Evolutionary conservation across 495 filamentous ascomycete genomes (phyloP).

Genomic region (Oleoguttula mirabilis): DNA sequence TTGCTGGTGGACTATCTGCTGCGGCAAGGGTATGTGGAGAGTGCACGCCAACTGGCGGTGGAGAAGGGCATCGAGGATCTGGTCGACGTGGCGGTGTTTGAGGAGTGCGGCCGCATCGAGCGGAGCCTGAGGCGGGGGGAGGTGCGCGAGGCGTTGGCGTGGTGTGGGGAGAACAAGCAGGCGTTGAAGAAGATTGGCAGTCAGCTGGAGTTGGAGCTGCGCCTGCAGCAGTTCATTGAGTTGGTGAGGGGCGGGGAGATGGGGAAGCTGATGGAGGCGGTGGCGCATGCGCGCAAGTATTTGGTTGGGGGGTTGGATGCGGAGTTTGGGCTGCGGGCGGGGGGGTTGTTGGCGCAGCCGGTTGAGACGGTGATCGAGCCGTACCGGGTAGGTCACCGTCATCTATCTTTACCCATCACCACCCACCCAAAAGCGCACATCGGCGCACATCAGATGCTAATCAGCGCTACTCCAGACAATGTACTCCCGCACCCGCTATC

Average conservation of each 20-base stretch:
- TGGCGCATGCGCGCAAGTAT: slow-evolving; percentile 66
- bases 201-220: slow-evolving; percentile 82
- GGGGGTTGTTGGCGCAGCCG: slow-evolving; percentile 64
- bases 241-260: slow-evolving; percentile 54
- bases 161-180: slow-evolving; percentile 87
- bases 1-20: slow-evolving; percentile 84
- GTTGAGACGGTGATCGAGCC: slow-evolving; percentile 49
- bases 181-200: slow-evolving; percentile 77
- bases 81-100: slow-evolving; percentile 82
- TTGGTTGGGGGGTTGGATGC: slow-evolving; percentile 53
- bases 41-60: slow-evolving; percentile 58
- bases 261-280: slow-evolving; percentile 58
- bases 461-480: slow-evolving; percentile 57
- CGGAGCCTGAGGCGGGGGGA: slow-evolving; percentile 56
- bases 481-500: slow-evolving; percentile 63
- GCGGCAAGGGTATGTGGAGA: slow-evolving; percentile 67
- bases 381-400: slow-evolving; percentile 49
- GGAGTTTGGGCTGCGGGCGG: slow-evolving; percentile 53
- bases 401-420: no score
- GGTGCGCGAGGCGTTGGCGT: slow-evolving; percentile 65
- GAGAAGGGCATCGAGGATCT: slow-evolving; percentile 64
- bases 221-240: slow-evolving; percentile 94
- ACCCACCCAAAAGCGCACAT: no score
- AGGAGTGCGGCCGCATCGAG: slow-evolving; percentile 64
- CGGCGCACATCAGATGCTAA: no score